phyloP scores from a whole-genome alignment of 305 asterid genomes.

The Nicotiana rustica region DNA sequence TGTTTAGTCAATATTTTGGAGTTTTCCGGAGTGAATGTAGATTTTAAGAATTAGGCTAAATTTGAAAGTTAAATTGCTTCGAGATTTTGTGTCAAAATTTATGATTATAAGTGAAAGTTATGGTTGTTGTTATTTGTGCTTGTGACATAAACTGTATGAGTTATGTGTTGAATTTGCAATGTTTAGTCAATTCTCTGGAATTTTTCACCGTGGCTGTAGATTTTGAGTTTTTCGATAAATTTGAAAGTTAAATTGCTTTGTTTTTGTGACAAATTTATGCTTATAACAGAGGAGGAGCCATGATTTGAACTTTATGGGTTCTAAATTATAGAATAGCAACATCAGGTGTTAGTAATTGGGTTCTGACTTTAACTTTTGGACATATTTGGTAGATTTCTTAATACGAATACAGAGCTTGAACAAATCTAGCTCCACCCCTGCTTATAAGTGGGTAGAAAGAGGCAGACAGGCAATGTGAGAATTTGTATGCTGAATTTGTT shows the following conservation, averaged over 20 bases:
- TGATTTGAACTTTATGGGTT: too few relatives aligned
- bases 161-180: background rate
- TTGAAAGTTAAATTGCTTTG: constrained; percentile 15
- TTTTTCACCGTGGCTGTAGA: background rate
- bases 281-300: background rate
- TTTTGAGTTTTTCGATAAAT: background rate
- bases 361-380: too few relatives aligned
- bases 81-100: too few relatives aligned
- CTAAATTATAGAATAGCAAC: too few relatives aligned
- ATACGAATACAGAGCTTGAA: too few relatives aligned
- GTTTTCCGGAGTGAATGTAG: too few relatives aligned
- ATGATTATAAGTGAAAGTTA: background rate
- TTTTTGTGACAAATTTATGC: background rate
- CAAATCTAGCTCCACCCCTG: too few relatives aligned
- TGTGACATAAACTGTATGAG: background rate
- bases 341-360: too few relatives aligned
- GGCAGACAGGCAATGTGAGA: background rate
- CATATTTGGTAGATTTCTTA: too few relatives aligned
- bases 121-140: background rate
- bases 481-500: constrained; percentile 18
- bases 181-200: background rate
- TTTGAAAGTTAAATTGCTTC: too few relatives aligned
- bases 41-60: too few relatives aligned
- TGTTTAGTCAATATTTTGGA: background rate
- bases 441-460: background rate